Conservation (phyloP, 495 filamentous ascomycete genomes). For the Aspergillus homomorphus region DNA sequence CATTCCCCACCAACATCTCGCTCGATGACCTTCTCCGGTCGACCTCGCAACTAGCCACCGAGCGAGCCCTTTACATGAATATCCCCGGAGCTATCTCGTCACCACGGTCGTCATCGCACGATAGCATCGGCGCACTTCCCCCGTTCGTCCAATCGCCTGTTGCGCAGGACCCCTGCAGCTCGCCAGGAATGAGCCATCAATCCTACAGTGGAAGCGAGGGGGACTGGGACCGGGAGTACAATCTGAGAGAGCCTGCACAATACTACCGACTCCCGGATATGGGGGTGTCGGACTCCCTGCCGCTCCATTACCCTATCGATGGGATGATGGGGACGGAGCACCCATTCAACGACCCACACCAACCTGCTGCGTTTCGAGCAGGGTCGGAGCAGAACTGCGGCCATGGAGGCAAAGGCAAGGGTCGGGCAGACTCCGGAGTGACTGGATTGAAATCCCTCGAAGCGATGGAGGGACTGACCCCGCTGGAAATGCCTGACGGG, state of each 20-base stretch:
- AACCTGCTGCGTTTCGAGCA: neutral
- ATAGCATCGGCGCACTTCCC: neutral
- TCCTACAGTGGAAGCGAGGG: constrained; percentile 23
- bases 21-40: constrained; percentile 20
- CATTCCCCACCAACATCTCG: constrained; percentile 1
- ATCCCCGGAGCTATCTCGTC: constrained; percentile 9
- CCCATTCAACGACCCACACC: neutral
- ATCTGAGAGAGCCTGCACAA: constrained; percentile 6
- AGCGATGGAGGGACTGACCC: constrained; percentile 15
- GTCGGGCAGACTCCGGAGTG: neutral
- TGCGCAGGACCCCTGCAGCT: constrained; percentile 23
- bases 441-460: neutral
- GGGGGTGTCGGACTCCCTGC: neutral
- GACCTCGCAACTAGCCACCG: constrained; percentile 27
- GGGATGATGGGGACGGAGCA: neutral
- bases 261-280: constrained; percentile 14
- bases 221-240: constrained; percentile 19
- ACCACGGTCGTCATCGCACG: neutral
- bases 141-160: constrained; percentile 4
- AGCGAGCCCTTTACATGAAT: constrained; percentile 39
- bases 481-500: constrained; percentile 41
- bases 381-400: neutral
- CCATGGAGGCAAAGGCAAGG: neutral
- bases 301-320: constrained; percentile 4
- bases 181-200: constrained; percentile 24